A percentile compares a stretch with the other conserved stretches of the same genome.
These are phyloP conservation scores for Parathielavia appendiculata DNA, from an alignment of 495 filamentous ascomycete genomes.

Conservation along the genomic window DNA sequence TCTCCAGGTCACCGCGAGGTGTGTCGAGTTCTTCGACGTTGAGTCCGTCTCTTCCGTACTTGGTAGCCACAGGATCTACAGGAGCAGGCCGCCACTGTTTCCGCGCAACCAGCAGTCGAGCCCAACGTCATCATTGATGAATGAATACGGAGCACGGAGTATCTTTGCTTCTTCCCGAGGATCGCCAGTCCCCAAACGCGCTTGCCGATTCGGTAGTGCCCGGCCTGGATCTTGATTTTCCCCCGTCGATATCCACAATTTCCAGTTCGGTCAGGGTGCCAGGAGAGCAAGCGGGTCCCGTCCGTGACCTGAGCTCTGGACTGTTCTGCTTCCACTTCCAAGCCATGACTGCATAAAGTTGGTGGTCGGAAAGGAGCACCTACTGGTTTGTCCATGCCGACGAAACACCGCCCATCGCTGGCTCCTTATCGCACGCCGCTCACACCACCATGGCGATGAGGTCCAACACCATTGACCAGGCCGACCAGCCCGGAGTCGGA, in stretches of 20 bases:
- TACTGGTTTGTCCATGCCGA: conserved; percentile 13
- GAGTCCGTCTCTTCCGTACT: no score
- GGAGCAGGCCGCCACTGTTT: no score
- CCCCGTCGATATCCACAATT: background rate
- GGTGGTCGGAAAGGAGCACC: background rate
- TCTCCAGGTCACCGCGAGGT: background rate
- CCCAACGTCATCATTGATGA: background rate
- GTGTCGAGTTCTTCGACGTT: no score
- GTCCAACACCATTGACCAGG: conserved; percentile 31
- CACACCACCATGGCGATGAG: conserved; percentile 30
- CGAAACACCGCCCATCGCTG: background rate
- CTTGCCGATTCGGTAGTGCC: background rate
- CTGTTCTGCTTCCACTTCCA: background rate
- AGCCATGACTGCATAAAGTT: background rate
- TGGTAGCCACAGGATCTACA: no score
- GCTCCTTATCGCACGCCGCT: conserved; percentile 9
- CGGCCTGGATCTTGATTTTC: conserved; percentile 8
- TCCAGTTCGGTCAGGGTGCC: background rate
- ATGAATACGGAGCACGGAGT: no score
- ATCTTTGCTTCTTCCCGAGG: background rate
- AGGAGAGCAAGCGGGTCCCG: conserved; percentile 2
- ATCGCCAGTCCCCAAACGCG: background rate
- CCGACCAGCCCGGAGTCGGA: conserved; percentile 22
- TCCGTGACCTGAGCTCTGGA: background rate
- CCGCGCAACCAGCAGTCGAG: no score